Evolutionary conservation across 345 rosid genomes (phyloP), one percentile per base, ranked within the genome.

Genomic region (Salix arbutifolia): DNA sequence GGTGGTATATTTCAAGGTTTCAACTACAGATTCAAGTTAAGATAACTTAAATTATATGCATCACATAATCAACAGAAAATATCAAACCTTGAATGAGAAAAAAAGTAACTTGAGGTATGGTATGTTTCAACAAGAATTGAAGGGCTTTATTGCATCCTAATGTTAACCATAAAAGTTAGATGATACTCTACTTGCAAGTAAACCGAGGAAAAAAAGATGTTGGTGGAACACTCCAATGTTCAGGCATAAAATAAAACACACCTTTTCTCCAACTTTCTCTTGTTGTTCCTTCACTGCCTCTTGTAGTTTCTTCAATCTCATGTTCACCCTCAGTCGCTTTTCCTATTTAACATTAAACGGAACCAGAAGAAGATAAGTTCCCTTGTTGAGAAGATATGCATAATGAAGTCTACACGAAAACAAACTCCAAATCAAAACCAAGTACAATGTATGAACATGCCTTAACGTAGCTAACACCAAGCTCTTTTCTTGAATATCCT

Each of bases 221-320:
- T 30, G 19, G 66, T 30, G 52, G 21, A 69, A 21, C 38, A 6
- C 50, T 1, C 8, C 8, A 65, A 74, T 18, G 33, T 28, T 13
- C 33, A 3, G 44, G 78, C 52, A 76, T 79, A 70, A 75, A 64
- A 80, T 61, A 42, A 46, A 71, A 72, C 82, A 66, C 74, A 81
- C 96, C 93, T 85, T 92, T 82, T 90, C 93, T 67, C 96, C 97
- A 38, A 94, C 98, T 82, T 80, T 90, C 81, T 94, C 98, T 85
- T 92, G 97, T 1, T 94, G 98, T 83, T 92, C 92, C 85, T 88
- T 94, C 78, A 92, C 98, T 79, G 91, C 91, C 81, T 94, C 98
- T 67, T 90, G 97, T 38, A 94, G 88, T 79, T 92, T 94, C 88
- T 92, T 91, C 75, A 94, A 74, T 78, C 93, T 86, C 98, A 89